Percentiles rank a stretch among this genome's conserved stretches.
These are phyloP conservation scores for Vigna hirtella DNA, from an alignment of 306 rosid species.

Conservation along the genomic window DNA sequence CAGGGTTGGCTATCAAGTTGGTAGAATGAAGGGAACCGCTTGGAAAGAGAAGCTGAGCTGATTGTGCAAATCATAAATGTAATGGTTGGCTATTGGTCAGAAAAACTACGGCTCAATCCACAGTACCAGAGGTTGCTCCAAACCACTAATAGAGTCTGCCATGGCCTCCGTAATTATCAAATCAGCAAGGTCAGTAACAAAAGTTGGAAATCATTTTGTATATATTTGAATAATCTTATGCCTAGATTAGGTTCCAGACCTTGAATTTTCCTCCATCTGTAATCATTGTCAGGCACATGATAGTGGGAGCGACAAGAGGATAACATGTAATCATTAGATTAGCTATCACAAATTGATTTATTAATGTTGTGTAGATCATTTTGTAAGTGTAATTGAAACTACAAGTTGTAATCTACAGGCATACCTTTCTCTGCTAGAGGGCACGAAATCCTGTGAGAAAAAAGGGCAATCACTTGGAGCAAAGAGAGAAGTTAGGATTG, in stretches of 20 bases:
- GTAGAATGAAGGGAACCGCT: conserved; percentile 59
- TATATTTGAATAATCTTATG: neutral
- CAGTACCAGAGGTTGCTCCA: conserved; percentile 49
- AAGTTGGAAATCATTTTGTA: neutral
- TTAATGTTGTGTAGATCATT: conserved; percentile 20
- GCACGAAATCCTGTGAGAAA: conserved; percentile 56
- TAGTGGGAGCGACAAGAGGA: conserved; percentile 33
- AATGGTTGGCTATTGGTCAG: conserved; percentile 57
- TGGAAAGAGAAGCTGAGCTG: conserved; percentile 64
- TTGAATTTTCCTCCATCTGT: neutral
- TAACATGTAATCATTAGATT: neutral
- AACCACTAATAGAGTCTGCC: conserved; percentile 65
- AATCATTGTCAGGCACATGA: conserved; percentile 48
- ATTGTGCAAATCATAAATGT: conserved; percentile 63
- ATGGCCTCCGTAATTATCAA: conserved; percentile 52
- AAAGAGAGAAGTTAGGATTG: conserved; percentile 85
- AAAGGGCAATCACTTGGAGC: conserved; percentile 69
- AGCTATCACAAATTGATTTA: conserved; percentile 9
- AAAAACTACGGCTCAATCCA: conserved; percentile 53
- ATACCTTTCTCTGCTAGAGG: conserved; percentile 89
- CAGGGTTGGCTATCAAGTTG: conserved; percentile 69
- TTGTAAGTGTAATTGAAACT: conserved; percentile 35
- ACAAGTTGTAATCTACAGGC: conserved; percentile 60
- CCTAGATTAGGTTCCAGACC: neutral
- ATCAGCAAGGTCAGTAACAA: conserved; percentile 55